These are phyloP conservation scores for Populus hybrid DNA, from an alignment of 441 rosid genomes.

Conservation along the genomic window DNA sequence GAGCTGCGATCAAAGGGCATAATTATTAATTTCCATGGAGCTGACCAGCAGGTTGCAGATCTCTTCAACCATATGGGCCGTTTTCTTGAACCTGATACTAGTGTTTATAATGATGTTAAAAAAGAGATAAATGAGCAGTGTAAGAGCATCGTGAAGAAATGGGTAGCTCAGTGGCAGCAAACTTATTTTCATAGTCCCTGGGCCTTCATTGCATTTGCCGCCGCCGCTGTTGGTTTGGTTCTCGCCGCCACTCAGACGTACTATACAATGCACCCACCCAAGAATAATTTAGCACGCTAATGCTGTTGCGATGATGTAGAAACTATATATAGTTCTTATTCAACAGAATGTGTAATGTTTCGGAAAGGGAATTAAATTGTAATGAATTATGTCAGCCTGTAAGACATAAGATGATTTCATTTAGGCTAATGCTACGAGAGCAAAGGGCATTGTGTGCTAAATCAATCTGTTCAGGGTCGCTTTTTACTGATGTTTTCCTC, in stretches of 20 bases:
- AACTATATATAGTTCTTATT: too few species aligned
- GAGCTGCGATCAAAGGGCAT: constrained; percentile 11
- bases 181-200: constrained; percentile 15
- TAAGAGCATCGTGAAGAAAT: neutral
- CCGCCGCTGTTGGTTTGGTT: constrained; percentile 5
- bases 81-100: neutral
- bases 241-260: neutral
- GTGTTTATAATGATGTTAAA: neutral
- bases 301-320: too few species aligned
- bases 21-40: constrained; percentile 3
- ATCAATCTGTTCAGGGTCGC: too few species aligned
- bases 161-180: constrained; percentile 3
- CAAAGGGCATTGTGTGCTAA: too few species aligned
- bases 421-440: too few species aligned
- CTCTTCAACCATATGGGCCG: constrained; percentile 21
- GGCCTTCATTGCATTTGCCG: constrained; percentile 17
- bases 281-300: too few species aligned
- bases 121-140: neutral
- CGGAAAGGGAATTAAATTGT: too few species aligned
- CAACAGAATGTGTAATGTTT: too few species aligned
- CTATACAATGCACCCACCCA: too few species aligned
- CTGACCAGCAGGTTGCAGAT: constrained; percentile 20
- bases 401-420: too few species aligned
- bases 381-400: too few species aligned
- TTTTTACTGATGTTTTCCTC: too few species aligned